Conservation (phyloP, 148 eudicot genomes). For the Limonium bicolor region DNA sequence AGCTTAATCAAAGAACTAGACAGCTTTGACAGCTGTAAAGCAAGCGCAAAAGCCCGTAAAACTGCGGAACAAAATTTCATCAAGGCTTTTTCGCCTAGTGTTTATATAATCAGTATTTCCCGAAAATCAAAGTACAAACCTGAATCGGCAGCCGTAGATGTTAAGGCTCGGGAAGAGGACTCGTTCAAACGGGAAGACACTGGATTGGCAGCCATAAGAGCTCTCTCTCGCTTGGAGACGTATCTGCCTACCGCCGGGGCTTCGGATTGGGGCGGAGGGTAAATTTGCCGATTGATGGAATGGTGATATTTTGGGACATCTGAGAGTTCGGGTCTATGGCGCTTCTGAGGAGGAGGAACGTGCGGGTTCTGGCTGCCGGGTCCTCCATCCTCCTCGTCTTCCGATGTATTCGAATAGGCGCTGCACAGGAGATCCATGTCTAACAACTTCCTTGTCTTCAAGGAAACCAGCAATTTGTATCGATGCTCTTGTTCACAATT, state of each 20-base stretch:
- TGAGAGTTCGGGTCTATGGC: slow-evolving; percentile 5
- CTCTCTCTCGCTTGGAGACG: slow-evolving; percentile 25
- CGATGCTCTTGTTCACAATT: too few relatives aligned
- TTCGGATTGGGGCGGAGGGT: slow-evolving; percentile 7
- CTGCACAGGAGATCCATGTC: slow-evolving; percentile 29
- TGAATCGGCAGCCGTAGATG: too few relatives aligned
- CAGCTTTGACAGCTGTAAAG: too few relatives aligned
- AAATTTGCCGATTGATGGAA: not conserved
- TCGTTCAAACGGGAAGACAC: not conserved
- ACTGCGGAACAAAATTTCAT: too few relatives aligned
- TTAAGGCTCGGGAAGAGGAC: not conserved
- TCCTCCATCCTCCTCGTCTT: slow-evolving; percentile 16
- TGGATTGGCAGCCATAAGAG: slow-evolving; percentile 16
- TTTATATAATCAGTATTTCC: too few relatives aligned
- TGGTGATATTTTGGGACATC: not conserved
- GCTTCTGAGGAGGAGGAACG: slow-evolving; percentile 9
- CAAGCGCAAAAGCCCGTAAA: too few relatives aligned
- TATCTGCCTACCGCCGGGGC: slow-evolving; percentile 16
- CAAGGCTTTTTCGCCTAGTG: too few relatives aligned
- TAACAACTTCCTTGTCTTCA: too few relatives aligned
- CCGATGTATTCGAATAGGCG: slow-evolving; percentile 14
- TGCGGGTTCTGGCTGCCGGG: not conserved
- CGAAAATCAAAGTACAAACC: too few relatives aligned
- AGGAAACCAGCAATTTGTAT: too few relatives aligned
- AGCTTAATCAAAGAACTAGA: too few relatives aligned